These are phyloP conservation scores for Cucumis cinereus DNA, from an alignment of 306 rosid genomes.

Conservation along the genomic window DNA sequence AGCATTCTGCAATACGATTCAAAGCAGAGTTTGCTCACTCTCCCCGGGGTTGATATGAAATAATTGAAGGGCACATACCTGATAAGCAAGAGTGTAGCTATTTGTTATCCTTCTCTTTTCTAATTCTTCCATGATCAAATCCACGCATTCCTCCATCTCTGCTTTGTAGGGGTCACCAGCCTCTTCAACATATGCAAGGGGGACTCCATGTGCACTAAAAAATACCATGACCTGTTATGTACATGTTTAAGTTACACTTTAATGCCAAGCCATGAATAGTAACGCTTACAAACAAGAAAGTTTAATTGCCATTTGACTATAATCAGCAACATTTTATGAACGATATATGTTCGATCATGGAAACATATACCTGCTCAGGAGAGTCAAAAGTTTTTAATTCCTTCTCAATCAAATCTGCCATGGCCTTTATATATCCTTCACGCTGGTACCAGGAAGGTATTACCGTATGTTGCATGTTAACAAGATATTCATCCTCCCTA, in stretches of 20 bases:
- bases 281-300: not conserved
- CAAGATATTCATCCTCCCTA: constrained; percentile 90
- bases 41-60: not conserved
- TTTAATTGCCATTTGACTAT: not conserved
- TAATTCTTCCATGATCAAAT: constrained; percentile 83
- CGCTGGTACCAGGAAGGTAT: constrained; percentile 99
- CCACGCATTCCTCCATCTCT: constrained; percentile 97
- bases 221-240: constrained; percentile 60
- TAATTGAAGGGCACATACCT: constrained; percentile 29
- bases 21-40: not conserved
- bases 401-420: constrained; percentile 86
- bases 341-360: constrained; percentile 2
- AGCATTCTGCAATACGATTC: not conserved
- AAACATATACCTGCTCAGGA: constrained; percentile 46
- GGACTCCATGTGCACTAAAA: constrained; percentile 97
- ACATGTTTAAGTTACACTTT: constrained; percentile 9
- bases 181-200: constrained; percentile 94
- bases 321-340: not conserved
- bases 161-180: constrained; percentile 98
- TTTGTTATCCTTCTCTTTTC: constrained; percentile 62
- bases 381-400: constrained; percentile 47
- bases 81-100: constrained; percentile 86
- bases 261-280: not conserved
- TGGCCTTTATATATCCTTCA: constrained; percentile 88
- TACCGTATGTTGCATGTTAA: constrained; percentile 97